Evolutionary conservation across 176 grass and related monocot species (phyloP).

Genomic region (Avena eriantha): DNA sequence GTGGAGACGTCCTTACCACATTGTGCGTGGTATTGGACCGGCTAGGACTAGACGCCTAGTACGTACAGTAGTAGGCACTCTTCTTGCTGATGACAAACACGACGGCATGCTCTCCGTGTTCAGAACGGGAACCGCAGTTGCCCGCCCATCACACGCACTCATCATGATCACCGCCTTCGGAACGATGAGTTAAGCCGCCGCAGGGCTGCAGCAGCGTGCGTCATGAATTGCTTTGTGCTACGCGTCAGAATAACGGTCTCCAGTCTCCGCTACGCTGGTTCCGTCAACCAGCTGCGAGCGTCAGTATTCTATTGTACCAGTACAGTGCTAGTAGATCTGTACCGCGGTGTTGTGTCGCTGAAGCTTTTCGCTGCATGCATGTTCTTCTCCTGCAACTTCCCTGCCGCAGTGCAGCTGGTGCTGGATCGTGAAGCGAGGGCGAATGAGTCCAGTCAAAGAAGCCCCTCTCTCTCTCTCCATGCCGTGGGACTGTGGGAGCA

Average conservation of each 20-base stretch:
- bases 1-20: no score
- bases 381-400: slow-evolving; percentile 19
- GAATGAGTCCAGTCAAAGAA: slow-evolving; percentile 42
- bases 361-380: slow-evolving; percentile 45
- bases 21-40: neutral
- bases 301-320: neutral
- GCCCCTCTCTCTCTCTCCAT: neutral
- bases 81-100: neutral
- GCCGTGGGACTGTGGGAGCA: slow-evolving; percentile 26
- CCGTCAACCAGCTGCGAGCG: neutral
- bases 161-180: slow-evolving; percentile 11
- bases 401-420: neutral
- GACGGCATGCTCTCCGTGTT: neutral
- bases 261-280: neutral
- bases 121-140: slow-evolving; percentile 18
- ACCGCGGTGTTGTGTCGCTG: slow-evolving; percentile 29
- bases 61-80: neutral
- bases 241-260: slow-evolving; percentile 38
- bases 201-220: neutral
- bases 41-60: neutral
- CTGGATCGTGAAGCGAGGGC: neutral
- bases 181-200: neutral
- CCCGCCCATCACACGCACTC: slow-evolving; percentile 13
- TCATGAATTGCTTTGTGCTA: neutral
- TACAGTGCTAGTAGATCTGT: no score